Evolutionary conservation across 805 yeast species (phyloP).

Genomic region (Ogataea angusta): DNA sequence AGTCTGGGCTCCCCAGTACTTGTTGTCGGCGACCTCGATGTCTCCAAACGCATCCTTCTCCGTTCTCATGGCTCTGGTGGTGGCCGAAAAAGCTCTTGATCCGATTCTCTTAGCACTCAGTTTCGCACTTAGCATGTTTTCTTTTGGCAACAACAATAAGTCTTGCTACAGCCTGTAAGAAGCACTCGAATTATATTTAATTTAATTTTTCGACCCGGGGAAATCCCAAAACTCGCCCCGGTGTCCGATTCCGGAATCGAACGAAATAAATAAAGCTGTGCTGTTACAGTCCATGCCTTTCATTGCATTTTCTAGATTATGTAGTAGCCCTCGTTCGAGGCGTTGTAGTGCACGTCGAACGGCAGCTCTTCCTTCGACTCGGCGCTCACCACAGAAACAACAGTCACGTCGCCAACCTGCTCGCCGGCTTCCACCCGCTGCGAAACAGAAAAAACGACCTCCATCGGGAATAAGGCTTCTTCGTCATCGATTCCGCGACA

Average conservation of each 20-base stretch:
- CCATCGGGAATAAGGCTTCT: conserved; percentile 86
- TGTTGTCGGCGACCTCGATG: conserved; percentile 80
- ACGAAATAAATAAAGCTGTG: neutral
- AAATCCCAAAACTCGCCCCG: neutral
- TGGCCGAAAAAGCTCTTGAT: conserved; percentile 30
- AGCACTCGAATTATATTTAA: neutral
- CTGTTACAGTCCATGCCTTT: neutral
- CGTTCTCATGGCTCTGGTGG: conserved; percentile 45
- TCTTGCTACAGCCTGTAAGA: conserved; percentile 1
- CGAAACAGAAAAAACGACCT: conserved; percentile 55
- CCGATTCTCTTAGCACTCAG: conserved; percentile 16
- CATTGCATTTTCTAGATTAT: conserved; percentile 33
- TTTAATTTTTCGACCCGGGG: conserved; percentile 2
- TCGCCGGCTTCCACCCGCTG: conserved; percentile 22
- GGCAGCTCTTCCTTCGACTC: conserved; percentile 49
- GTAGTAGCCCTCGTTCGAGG: conserved; percentile 57
- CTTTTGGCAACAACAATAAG: conserved; percentile 3
- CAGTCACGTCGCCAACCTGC: conserved; percentile 57
- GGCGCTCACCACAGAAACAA: conserved; percentile 60
- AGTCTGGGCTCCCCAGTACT: conserved; percentile 99
- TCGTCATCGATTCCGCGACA: conserved; percentile 68
- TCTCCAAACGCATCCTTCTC: conserved; percentile 98
- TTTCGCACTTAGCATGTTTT: conserved; percentile 28
- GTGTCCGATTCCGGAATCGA: conserved; percentile 12
- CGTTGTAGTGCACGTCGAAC: conserved; percentile 59